Evolutionary conservation across 1,284 basidiomycete genomes (phyloP), one percentile per base, ranked within the genome.

Genomic region (Cutaneotrichosporon sp.): DNA sequence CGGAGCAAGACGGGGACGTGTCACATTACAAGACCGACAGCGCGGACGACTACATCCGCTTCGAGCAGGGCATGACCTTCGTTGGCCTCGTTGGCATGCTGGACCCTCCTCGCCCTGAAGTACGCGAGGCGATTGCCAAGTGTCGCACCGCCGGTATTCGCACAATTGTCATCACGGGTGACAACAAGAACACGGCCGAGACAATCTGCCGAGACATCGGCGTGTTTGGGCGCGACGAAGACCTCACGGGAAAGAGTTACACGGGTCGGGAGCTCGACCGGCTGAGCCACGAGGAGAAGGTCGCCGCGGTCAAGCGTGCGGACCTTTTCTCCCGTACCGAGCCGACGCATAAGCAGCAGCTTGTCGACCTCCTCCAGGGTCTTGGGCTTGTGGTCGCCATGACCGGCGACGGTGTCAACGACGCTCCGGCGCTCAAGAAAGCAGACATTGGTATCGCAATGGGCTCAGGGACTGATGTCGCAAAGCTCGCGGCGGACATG

Each of bases 391-490:
- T 98, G 29, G 93, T 97, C n/a, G 96, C 96, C 17, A 98, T 99
- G 96, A 89, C 86, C 45, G 90, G 88, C 51, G 91, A 93, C 66
- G 90, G 90, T 67, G 94, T 97, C 53, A 98, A 98, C 65, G 94
- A 98, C 67, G 93, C 93, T 1, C 93, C 93, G 16, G 93, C 93
- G 0, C 77, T 98, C 65, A 96, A 96, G 75, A 93, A 88, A 79
- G 94, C 94, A 16, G 93, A 97, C 66, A 97, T 98, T 64, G 94
- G 94, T 67, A 88, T 98, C 52, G 88, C 91, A n/a, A 97, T 98
- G 94, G 94, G 94, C 43, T 90, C 88, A 58, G 96, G 94, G 46
- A 98, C 94, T 0, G 96, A 99, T 70, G 96, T 99, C 25, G 94
- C 96, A 54, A 97, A 97, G 76, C 81, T 97, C 60, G 96, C 96